Base-by-base conservation (phyloP, 2,329 filamentous ascomycete genomes). In the Lecanicillium sp. region DNA sequence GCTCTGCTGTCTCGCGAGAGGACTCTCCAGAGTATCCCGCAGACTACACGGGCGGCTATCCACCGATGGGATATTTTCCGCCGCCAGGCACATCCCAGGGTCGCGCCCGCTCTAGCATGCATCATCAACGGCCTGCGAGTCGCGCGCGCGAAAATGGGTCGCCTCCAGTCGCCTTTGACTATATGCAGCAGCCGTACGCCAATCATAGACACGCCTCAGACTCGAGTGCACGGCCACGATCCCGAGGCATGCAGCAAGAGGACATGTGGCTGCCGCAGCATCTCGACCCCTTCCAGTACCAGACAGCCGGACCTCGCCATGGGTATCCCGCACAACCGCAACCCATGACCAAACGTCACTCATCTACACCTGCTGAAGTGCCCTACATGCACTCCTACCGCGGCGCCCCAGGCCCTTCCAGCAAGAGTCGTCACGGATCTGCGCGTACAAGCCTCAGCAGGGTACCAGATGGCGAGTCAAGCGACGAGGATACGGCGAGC, bases 221-320 rank as follows among this genome's bases (percentile, higher is more conserved):
- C 42, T 57, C 64, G 6, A 38, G 44, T 22, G 44, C 57, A 15
- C 57, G 57, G 30, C 49, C 56, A 30, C 56, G 51, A 14, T 59
- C 62, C 16, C 52, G 55, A 25, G 51, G 55, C 15, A 52, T 54
- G 15, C 49, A 51, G 9, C 51, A 51, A 13, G 58, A 58, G 16
- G 61, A 65, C 14, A 50, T 54, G 16, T 53, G 53, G 49, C 20
- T 31, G 15, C 51, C 52, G 15, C 39, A 43, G 28, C 46, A 45
- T 4, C 40, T 58, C 12, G 67, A 77, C 42, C 71, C 73, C 4
- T 76, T 77, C 43, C 63, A 65, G 44, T 77, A 68, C 50, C 70
- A 75, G 55, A 69, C 66, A 4, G 59, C 57, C 16, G 68, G 65
- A 11, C 51, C 68, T 27, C 64, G 62, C 22, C 55, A 54, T 38